A percentile compares a stretch with the other conserved stretches of the same genome.
These are phyloP conservation scores for Sapria himalayana DNA, from an alignment of 345 rosid species.

Conservation along the genomic window DNA sequence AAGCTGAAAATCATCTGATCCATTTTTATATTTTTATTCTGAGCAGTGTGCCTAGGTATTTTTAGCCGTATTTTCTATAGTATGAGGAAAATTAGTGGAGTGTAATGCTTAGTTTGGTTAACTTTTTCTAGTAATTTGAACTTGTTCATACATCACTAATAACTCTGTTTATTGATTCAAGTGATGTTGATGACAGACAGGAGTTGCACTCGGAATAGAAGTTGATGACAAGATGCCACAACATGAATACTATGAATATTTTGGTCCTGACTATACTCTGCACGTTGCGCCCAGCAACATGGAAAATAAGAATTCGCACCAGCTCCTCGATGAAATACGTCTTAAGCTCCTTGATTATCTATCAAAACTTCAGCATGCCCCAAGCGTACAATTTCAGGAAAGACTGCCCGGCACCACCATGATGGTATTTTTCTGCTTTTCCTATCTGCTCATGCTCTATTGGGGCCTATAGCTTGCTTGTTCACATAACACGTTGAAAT, in stretches of 20 bases:
- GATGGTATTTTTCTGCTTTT: constrained; percentile 1
- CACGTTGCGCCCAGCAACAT: constrained; percentile 57
- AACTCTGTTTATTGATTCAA: too few species aligned
- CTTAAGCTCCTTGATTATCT: constrained; percentile 69
- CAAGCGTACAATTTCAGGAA: constrained; percentile 87
- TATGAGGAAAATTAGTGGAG: too few species aligned
- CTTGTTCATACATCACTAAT: too few species aligned
- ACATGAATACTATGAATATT: constrained; percentile 58
- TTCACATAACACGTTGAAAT: background rate
- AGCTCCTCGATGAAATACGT: constrained; percentile 58
- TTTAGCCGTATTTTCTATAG: too few species aligned
- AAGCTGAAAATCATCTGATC: too few species aligned
- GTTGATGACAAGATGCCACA: constrained; percentile 68
- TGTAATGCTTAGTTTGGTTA: too few species aligned
- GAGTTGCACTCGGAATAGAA: constrained; percentile 51
- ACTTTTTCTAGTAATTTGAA: too few species aligned
- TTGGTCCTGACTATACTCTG: constrained; percentile 58
- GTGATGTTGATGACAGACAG: too few species aligned
- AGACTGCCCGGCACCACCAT: constrained; percentile 74
- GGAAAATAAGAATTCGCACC: constrained; percentile 51
- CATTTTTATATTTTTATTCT: too few species aligned
- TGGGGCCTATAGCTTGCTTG: background rate
- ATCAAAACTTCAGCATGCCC: constrained; percentile 89
- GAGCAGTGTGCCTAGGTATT: too few species aligned
- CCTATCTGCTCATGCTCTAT: background rate